Evolutionary conservation across 129 eudicot species (phyloP).

Genomic region (Smallanthus sonchifolius): DNA sequence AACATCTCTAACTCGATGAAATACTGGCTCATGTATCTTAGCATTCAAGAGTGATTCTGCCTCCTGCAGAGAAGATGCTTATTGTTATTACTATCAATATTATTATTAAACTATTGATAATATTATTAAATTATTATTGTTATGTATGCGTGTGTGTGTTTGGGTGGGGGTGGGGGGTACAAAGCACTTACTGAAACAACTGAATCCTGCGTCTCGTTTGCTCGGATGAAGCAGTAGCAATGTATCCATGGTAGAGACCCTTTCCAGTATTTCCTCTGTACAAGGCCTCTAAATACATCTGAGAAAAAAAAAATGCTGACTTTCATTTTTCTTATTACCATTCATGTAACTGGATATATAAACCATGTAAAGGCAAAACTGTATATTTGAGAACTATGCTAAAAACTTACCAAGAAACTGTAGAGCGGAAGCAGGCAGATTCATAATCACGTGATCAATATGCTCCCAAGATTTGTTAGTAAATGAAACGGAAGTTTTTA

Average conservation of each 20-base stretch:
- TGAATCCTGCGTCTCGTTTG: slow-evolving; percentile 69
- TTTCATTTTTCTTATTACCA: slow-evolving; percentile 5
- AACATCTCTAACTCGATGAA: slow-evolving; percentile 96
- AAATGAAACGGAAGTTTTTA: slow-evolving; percentile 43
- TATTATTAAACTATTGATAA: background rate
- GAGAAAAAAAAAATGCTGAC: slow-evolving; percentile 18
- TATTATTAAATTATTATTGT: background rate
- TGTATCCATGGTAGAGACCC: slow-evolving; percentile 88
- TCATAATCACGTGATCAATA: slow-evolving; percentile 92
- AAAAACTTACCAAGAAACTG: slow-evolving; percentile 65
- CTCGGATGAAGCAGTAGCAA: slow-evolving; percentile 93
- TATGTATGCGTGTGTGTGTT: background rate
- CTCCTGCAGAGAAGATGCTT: slow-evolving; percentile 41
- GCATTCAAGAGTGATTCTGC: slow-evolving; percentile 78
- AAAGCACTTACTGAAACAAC: slow-evolving; percentile 58
- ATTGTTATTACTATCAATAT: background rate
- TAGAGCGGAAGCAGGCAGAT: slow-evolving; percentile 92
- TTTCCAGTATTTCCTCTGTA: slow-evolving; percentile 66
- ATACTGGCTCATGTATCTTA: slow-evolving; percentile 55
- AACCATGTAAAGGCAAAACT: background rate
- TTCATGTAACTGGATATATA: background rate
- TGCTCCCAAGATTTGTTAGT: slow-evolving; percentile 83
- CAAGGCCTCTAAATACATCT: slow-evolving; percentile 76
- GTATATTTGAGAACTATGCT: background rate
- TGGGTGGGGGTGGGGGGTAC: background rate